phyloP scores from a whole-genome alignment of 495 filamentous ascomycete species.

The Neurospora africana region DNA sequence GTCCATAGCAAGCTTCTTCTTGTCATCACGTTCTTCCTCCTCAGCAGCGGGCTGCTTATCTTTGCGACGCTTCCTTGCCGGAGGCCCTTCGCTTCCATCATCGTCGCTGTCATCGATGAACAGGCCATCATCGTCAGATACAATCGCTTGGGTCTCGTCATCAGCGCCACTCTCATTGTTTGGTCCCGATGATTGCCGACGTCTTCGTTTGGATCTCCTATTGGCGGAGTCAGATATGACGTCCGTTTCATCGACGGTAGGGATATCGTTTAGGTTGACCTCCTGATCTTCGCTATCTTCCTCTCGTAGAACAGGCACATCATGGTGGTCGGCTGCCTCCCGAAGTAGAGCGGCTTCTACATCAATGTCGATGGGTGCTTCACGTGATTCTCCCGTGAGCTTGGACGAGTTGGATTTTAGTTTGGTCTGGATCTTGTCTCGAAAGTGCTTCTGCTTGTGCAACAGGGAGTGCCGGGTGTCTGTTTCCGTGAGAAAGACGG shows the following conservation, averaged over 20 bases:
- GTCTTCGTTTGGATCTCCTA: conserved; percentile 20
- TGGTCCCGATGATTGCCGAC: conserved; percentile 11
- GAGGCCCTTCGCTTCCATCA: conserved; percentile 17
- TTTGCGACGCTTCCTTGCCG: conserved; percentile 39
- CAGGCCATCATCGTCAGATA: conserved; percentile 18
- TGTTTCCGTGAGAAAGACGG: conserved; percentile 82
- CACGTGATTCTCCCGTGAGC: conserved; percentile 44
- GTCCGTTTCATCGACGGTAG: conserved; percentile 26
- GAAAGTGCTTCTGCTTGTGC: conserved; percentile 68
- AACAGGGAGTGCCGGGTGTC: conserved; percentile 81
- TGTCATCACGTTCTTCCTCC: conserved; percentile 51
- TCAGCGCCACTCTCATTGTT: conserved; percentile 19
- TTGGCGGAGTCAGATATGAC: conserved; percentile 18
- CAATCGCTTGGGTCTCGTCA: conserved; percentile 7
- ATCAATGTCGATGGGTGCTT: conserved; percentile 41
- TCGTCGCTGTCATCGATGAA: conserved; percentile 21
- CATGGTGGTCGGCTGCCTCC: conserved; percentile 30
- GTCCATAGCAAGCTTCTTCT: conserved; percentile 76
- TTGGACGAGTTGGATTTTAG: conserved; percentile 48
- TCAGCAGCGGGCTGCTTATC: conserved; percentile 20
- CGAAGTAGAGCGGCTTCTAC: conserved; percentile 12
- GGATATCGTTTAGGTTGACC: conserved; percentile 34
- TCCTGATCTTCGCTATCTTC: conserved; percentile 31
- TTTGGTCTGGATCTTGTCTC: conserved; percentile 39
- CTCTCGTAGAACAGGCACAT: conserved; percentile 25